Evolutionary conservation across 2,329 filamentous ascomycete genomes (phyloP), one percentile per base, ranked within the genome.

Genomic region (Dactylella cylindrospora): DNA sequence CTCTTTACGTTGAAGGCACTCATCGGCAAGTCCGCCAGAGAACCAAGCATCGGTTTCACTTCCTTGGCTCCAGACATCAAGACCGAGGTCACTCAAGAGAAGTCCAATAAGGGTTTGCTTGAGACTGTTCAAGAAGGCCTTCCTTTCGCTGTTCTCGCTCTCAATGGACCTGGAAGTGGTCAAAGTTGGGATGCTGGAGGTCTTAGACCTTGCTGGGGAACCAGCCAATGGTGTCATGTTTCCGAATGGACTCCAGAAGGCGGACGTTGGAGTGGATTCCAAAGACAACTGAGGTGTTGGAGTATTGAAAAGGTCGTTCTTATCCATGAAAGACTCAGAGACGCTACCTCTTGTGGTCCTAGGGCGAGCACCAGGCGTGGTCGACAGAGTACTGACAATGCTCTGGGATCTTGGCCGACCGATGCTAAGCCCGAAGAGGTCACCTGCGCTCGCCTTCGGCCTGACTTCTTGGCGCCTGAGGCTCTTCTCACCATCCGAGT

Each of bases 11-110:
- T 84, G 80, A 46, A 84, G 82, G 69, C 82, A 84, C 66, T 84
- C 76, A 67, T 84, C 80, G 2, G 83, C 82, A 5, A 90, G 72
- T 10, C 81, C 80, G 46, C 81, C 78, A 40, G 75, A 74, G 67
- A 96, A 93, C 86, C 91, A 96, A 2, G 78, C 78, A 71, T 97
- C 93, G 0, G 91, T 97, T 74, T 98, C 93, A 33, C 90, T 95
- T 2, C 93, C 93, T 44, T 81, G 82, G n/a, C 84, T 83, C 72
- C 94, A 93, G 1, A 96, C 85, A 23, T 88, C 81, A 32, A 85
- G 90, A 4, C 90, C 90, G 3, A 97, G 78, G 71, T 98, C 93
- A 43, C 91, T 97, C 20, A 97, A 75, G 1, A 97, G 75, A 13
- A 98, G 77, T 66, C 89, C 90, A 1, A 85, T 91, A 31, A 97